These are phyloP conservation scores for Sphenostylis stenocarpa DNA, from an alignment of 306 rosid species.

Conservation along the genomic window DNA sequence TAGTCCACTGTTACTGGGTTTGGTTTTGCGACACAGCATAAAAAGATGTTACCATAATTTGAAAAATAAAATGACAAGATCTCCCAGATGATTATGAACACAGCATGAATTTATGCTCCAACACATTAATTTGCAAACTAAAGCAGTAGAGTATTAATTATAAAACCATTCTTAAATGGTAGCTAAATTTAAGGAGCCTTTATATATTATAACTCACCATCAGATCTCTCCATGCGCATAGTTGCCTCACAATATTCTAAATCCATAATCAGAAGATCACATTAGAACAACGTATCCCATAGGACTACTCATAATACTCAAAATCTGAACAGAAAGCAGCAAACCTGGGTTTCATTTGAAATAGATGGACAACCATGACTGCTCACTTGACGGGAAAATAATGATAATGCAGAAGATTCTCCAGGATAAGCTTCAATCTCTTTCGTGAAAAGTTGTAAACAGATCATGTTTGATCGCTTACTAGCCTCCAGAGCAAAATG, in stretches of 20 bases:
- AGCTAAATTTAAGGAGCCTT: slow-evolving; percentile 30
- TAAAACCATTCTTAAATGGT: slow-evolving; percentile 11
- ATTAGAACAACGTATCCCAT: slow-evolving; percentile 24
- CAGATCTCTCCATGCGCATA: slow-evolving; percentile 89
- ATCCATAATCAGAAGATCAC: slow-evolving; percentile 38
- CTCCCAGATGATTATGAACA: background rate
- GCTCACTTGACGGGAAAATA: slow-evolving; percentile 59
- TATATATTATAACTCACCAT: slow-evolving; percentile 64
- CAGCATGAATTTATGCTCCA: slow-evolving; percentile 22
- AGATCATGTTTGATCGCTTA: slow-evolving; percentile 80
- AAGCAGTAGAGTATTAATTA: background rate
- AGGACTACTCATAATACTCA: slow-evolving; percentile 17
- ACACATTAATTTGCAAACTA: slow-evolving; percentile 5
- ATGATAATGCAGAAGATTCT: slow-evolving; percentile 76
- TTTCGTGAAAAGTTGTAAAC: slow-evolving; percentile 78
- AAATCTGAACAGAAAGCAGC: slow-evolving; percentile 29
- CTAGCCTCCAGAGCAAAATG: slow-evolving; percentile 86
- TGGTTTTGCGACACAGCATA: slow-evolving; percentile 1
- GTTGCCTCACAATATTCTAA: slow-evolving; percentile 64
- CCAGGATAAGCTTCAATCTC: slow-evolving; percentile 80
- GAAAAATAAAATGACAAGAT: slow-evolving; percentile 6
- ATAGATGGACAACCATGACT: slow-evolving; percentile 47
- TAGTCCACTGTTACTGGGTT: background rate
- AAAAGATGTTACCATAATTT: slow-evolving; percentile 11
- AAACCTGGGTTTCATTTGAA: slow-evolving; percentile 72